These are phyloP conservation scores for Scytalidium sp. DNA, from an alignment of 2,329 filamentous ascomycete species.

Conservation along the genomic window DNA sequence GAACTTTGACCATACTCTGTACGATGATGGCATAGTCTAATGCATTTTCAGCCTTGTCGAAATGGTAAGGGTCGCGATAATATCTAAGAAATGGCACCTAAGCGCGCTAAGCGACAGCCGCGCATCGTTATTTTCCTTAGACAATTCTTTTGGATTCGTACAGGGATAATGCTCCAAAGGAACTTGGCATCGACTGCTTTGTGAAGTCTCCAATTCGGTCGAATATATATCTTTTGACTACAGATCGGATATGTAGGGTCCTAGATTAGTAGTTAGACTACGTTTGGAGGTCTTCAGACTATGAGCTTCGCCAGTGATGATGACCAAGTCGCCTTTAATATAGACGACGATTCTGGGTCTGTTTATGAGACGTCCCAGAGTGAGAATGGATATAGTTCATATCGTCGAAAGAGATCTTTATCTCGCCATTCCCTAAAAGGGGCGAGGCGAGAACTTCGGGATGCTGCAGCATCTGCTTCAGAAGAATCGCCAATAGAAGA, in stretches of 20 bases:
- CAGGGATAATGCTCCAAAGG: no score
- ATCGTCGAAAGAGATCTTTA: not conserved
- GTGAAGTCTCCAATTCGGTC: not conserved
- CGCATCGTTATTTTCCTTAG: not conserved
- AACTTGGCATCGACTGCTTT: not conserved
- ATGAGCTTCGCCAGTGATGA: not conserved
- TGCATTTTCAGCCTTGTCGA: conserved; percentile 1
- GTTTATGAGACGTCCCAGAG: conserved; percentile 19
- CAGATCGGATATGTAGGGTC: not conserved
- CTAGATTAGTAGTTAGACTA: not conserved
- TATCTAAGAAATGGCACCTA: not conserved
- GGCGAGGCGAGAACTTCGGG: not conserved
- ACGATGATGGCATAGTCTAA: conserved; percentile 25
- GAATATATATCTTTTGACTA: not conserved
- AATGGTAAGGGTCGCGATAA: not conserved
- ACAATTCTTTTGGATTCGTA: not conserved
- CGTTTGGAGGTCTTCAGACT: not conserved
- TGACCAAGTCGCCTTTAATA: not conserved
- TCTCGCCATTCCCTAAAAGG: not conserved
- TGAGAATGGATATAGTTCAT: conserved; percentile 7
- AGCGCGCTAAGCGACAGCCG: not conserved
- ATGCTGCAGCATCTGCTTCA: not conserved
- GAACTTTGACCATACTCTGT: conserved; percentile 20
- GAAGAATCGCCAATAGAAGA: not conserved
- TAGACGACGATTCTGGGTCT: conserved; percentile 23